Evolutionary conservation across 495 filamentous ascomycete species (phyloP).

Genomic region (Neurospora discreta): DNA sequence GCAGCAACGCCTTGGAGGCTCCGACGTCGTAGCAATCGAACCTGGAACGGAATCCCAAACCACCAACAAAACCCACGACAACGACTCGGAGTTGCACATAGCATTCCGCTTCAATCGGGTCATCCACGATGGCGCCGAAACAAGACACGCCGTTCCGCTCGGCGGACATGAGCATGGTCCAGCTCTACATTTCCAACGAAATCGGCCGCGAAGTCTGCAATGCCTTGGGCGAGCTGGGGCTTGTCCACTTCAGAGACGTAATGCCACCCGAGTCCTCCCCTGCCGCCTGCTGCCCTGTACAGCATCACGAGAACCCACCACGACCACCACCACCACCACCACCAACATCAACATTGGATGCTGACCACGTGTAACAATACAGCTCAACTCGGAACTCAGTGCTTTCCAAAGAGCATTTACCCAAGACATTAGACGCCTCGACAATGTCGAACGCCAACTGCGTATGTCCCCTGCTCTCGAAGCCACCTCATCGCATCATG

Average conservation of each 20-base stretch:
- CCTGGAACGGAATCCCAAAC: neutral
- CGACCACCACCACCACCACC: constrained; percentile 1
- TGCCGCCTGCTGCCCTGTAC: neutral
- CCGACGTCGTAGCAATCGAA: neutral
- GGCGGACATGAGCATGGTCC: constrained; percentile 99
- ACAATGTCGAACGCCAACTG: constrained; percentile 96
- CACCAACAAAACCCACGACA: neutral
- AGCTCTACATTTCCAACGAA: constrained; percentile 97
- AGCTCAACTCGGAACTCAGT: constrained; percentile 85
- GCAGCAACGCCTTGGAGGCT: neutral
- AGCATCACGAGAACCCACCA: neutral
- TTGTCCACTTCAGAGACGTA: constrained; percentile 96
- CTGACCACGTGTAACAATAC: constrained; percentile 14
- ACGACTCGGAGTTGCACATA: neutral
- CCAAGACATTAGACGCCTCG: constrained; percentile 88
- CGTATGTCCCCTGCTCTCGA: constrained; percentile 44
- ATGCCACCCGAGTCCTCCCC: constrained; percentile 17
- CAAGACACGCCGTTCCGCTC: constrained; percentile 98
- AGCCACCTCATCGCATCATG: neutral
- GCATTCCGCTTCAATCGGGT: neutral
- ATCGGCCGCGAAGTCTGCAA: constrained; percentile 96
- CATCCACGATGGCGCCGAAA: constrained; percentile 39
- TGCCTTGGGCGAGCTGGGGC: constrained; percentile 87
- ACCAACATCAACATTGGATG: neutral
- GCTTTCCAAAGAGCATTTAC: constrained; percentile 97